Conservation (phyloP, 2,329 filamentous ascomycete genomes). For the Sporothrix humicola region DNA sequence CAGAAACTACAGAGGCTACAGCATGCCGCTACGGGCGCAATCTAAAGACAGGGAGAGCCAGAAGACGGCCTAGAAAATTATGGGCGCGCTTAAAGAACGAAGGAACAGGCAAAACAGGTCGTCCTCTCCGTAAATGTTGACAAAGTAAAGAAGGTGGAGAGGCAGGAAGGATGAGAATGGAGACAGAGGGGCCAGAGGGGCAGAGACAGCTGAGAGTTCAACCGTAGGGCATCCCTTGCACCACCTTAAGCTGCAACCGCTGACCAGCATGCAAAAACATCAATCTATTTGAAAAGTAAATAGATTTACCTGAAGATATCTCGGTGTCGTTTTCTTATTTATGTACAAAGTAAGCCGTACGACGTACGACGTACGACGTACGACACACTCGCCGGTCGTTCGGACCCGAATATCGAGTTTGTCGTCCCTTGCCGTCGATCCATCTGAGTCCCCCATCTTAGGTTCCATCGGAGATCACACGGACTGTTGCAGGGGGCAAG, state of each 20-base stretch:
- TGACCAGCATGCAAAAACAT: no score
- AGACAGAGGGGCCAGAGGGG: background rate
- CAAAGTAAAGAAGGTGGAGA: background rate
- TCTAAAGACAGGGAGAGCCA: conserved; percentile 15
- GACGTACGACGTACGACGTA: no score
- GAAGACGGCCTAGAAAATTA: background rate
- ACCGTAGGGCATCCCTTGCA: background rate
- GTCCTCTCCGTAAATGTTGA: conserved; percentile 2
- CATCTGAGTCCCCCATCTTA: background rate
- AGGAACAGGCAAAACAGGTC: background rate
- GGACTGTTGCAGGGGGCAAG: background rate
- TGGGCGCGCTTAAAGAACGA: background rate
- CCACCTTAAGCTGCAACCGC: background rate
- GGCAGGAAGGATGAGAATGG: background rate
- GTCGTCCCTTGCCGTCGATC: background rate
- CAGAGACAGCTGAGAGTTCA: background rate
- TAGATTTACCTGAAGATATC: no score
- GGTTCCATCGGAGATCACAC: conserved; percentile 1
- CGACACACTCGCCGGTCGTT: background rate
- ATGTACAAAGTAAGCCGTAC: no score
- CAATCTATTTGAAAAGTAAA: no score
- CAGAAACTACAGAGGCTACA: background rate
- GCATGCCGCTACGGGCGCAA: background rate
- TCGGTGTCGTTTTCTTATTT: no score
- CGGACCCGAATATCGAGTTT: background rate